Evolutionary conservation across 805 yeast genomes (phyloP), one percentile per base, ranked within the genome.

Genomic region (Cyberlindnera amylophila): DNA sequence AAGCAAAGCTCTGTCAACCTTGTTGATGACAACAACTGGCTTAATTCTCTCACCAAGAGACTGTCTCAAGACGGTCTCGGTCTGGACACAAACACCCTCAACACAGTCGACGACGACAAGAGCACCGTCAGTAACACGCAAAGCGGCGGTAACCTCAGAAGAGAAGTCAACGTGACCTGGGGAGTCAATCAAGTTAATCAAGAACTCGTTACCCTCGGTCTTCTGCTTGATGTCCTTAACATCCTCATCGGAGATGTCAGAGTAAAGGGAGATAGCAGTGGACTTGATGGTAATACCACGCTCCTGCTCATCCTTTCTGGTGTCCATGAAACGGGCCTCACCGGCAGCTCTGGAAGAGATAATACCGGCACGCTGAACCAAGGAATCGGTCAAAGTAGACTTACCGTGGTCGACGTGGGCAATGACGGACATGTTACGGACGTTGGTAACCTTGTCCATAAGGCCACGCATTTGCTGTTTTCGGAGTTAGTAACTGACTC

Each of bases 121-220:
- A 69, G 99, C 98, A 89, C 99, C 99, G 71, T 91, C 99, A 61
- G 98, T 93, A 66, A 91, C 98, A 79, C 99, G 90, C 69, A 91
- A 84, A 74, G 99, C 99, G 64, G 98, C 98, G 67, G 98, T 93
- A 67, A 91, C 99, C 77, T 91, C 99, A 61, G 98, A 93, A 54
- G 97, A 89, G 90, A 91, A 91, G 79, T 91, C 99, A 82, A 91
- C 98, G 97, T 91, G 99, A 86, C 99, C 99, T 76, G 99, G 99
- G 62, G 99, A 93, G 75, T 91, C 99, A 65, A 91, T 91, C 82
- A 91, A 82, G 88, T 91, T 91, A 62, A 91, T 82, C 77, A 91
- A 85, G 83, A 91, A 91, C 70, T 83, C 82, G 83, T 78, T 86
- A 74, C 98, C 98, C 16, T 70, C 84, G 16, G 72, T 71, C 44